Base-by-base conservation (phyloP, 1,284 basidiomycete species). In the Heterobasidion parviporum region DNA sequence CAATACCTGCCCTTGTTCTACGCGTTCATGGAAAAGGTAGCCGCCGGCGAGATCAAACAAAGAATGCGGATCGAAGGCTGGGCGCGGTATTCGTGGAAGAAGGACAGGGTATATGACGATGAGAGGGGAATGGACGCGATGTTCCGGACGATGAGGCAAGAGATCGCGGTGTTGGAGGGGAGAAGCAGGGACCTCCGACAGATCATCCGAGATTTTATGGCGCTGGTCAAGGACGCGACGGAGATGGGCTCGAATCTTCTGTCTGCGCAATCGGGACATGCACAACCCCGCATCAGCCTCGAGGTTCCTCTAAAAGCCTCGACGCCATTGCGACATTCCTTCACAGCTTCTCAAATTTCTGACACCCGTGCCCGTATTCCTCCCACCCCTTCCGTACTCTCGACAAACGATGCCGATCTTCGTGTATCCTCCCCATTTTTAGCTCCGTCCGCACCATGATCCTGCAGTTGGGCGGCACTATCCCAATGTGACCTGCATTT, bases 11-110 rank as follows among this genome's bases (percentile, higher is more conserved):
- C 47, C 33, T 48, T 26, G 10, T 36, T 61, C 41, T 50, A 26
- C 52, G 38, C 43, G 6, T 61, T 61, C 43, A 58, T 61, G 20
- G 60, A 60, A 33, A 50, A 52, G 35, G 57, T 60, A 45, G 55
- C 60, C 32, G 18, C 41, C 2, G 60, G 60, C n/a, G 59, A 56
- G 32, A 45, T 61, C 47, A 60, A 59, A 43, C 56, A 56, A 3
- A 47, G 43, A 2, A 50, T 57, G 45, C 56, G 57, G 32, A 49
- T 56, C 8, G 60, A 61, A 18, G 46, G 54, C 3, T 61, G 60
- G 60, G 32, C 38, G 33, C 32, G 43, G 8, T 61, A 58, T 43
- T n/a, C 32, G 10, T 9, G 18, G 12, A 16, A n/a, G 34, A 50
- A 43, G 7, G 54, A n/a, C 26, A 43, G 12, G 14, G 16, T 8